A percentile compares a stretch with the other conserved stretches of the same genome.
phyloP scores from a whole-genome alignment of 768 basidiomycete genomes.

The Phlebiopsis flavidoalba region DNA sequence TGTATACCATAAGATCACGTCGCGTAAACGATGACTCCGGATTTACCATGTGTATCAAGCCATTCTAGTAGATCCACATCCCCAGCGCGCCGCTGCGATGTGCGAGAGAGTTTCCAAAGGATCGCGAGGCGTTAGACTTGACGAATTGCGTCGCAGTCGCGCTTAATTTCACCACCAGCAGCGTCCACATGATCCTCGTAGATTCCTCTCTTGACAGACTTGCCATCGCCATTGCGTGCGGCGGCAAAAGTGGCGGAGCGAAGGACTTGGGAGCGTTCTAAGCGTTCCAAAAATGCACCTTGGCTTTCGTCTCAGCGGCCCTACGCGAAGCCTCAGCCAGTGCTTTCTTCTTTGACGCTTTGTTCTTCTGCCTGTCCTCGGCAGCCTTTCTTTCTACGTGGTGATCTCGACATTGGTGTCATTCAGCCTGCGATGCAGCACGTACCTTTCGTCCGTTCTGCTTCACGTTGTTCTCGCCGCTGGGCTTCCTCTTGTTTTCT shows the following conservation, averaged over 20 bases:
- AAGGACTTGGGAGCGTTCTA: conserved; percentile 45
- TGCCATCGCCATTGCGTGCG: conserved; percentile 49
- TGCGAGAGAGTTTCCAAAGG: conserved; percentile 66
- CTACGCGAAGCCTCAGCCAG: conserved; percentile 45
- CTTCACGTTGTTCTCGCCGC: conserved; percentile 40
- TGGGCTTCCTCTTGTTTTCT: conserved; percentile 43
- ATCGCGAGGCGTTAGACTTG: conserved; percentile 40
- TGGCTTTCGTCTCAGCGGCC: conserved; percentile 45
- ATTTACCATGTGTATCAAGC: conserved; percentile 68
- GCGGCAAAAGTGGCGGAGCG: conserved; percentile 64
- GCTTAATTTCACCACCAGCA: conserved; percentile 62
- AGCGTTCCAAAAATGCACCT: too few species aligned
- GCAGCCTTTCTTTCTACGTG: conserved; percentile 46
- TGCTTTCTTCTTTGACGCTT: conserved; percentile 50
- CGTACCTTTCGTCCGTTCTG: conserved; percentile 48
- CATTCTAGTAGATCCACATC: conserved; percentile 58
- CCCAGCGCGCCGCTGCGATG: conserved; percentile 52
- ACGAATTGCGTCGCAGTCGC: conserved; percentile 51
- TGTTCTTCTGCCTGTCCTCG: conserved; percentile 52
- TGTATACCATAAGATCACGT: neutral
- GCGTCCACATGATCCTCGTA: conserved; percentile 70
- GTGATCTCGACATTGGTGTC: neutral
- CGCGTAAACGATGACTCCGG: conserved; percentile 8
- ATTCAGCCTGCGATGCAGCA: neutral
- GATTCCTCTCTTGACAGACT: conserved; percentile 55